phyloP scores from a whole-genome alignment of 1,139 yeast genomes.

The Magnusiomyces sp. region DNA sequence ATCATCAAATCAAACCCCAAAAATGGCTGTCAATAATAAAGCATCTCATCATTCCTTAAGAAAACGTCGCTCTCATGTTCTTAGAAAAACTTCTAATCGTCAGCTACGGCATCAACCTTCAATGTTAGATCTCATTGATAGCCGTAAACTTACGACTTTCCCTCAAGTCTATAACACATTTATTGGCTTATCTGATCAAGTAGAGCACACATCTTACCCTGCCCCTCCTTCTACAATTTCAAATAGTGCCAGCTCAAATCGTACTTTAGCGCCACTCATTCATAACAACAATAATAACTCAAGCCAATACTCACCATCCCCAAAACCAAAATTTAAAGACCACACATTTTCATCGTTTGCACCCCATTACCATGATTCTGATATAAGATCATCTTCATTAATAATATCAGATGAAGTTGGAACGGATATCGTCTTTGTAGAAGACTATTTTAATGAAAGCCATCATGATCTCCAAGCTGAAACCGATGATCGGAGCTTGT shows the following conservation, averaged over 20 bases:
- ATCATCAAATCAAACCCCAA: too few species aligned
- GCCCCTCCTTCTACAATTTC: neutral
- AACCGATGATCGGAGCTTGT: neutral
- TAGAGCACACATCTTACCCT: conserved; percentile 3
- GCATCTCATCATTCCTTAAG: neutral
- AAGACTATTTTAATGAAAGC: conserved; percentile 9
- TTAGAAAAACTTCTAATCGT: conserved; percentile 2
- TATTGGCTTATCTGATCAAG: neutral
- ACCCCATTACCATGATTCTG: neutral
- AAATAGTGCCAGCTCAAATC: neutral
- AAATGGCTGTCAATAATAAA: too few species aligned
- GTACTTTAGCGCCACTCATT: neutral
- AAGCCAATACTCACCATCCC: neutral
- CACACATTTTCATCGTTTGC: neutral
- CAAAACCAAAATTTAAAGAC: neutral
- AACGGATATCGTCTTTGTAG: conserved; percentile 7
- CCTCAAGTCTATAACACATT: conserved; percentile 11
- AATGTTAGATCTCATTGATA: conserved; percentile 8
- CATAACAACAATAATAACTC: neutral
- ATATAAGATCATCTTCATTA: neutral
- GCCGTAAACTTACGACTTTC: conserved; percentile 9
- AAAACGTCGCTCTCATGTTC: conserved; percentile 1
- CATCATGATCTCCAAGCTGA: neutral
- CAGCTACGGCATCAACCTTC: neutral
- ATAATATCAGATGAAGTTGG: neutral